phyloP scores from a whole-genome alignment of 2,329 filamentous ascomycete genomes.

The Exserohilum turcica region DNA sequence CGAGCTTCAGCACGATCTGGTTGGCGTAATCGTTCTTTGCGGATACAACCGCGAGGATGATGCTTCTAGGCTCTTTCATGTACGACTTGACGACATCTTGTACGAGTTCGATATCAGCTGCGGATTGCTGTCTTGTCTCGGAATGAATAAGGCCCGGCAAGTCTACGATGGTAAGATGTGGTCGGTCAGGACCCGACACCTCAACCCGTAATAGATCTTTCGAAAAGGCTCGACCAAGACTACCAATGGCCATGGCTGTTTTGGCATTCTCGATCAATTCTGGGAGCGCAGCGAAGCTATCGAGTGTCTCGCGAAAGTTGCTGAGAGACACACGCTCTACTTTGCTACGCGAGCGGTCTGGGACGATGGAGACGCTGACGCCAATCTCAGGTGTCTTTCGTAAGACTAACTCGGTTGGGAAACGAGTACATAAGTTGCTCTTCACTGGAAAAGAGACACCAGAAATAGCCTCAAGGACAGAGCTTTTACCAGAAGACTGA shows the following conservation, averaged over 20 bases:
- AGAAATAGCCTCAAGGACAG: conserved; percentile 42
- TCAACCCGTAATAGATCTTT: conserved; percentile 35
- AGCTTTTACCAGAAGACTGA: conserved; percentile 35
- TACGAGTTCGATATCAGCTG: conserved; percentile 42
- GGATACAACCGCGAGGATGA: conserved; percentile 59
- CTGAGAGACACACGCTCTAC: too few relatives aligned
- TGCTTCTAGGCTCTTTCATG: conserved; percentile 62
- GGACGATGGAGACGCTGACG: conserved; percentile 52
- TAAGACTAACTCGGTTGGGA: conserved; percentile 65
- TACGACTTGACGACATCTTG: conserved; percentile 55
- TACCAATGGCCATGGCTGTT: conserved; percentile 53
- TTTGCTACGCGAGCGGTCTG: conserved; percentile 14
- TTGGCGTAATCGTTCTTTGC: conserved; percentile 57
- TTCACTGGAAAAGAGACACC: conserved; percentile 63
- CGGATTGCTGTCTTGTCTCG: conserved; percentile 35
- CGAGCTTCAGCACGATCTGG: conserved; percentile 60
- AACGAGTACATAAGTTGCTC: conserved; percentile 62
- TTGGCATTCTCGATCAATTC: conserved; percentile 55
- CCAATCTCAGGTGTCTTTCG: conserved; percentile 46
- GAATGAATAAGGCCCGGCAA: conserved; percentile 50
- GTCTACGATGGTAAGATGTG: conserved; percentile 40
- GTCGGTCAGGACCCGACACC: conserved; percentile 25
- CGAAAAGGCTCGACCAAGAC: conserved; percentile 21
- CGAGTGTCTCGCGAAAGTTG: too few relatives aligned
- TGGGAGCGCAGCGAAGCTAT: too few relatives aligned